Evolutionary conservation across 306 rosid genomes (phyloP), one percentile per base, ranked within the genome.

Genomic region (Rubus parviflorus): DNA sequence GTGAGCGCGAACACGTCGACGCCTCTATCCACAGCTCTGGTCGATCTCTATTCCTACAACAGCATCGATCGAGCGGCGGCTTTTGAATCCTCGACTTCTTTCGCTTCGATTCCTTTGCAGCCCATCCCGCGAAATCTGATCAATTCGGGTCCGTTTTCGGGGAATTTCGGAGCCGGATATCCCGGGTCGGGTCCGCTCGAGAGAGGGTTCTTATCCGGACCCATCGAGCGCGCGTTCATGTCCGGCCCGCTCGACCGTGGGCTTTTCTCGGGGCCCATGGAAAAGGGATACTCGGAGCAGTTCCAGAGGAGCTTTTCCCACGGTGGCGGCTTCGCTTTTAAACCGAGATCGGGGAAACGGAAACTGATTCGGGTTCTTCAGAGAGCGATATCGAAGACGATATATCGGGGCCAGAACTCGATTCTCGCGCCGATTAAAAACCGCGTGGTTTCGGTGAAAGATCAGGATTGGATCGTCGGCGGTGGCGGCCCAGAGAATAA

Each of bases 1-100:
- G 97, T 96, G 41, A 96, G 99, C 78, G 99, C 99, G 22, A 96
- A 96, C 89, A 88, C 99, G 0, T 91, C 96, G 2, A 96, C 99
- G 2, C 99, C 99, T 66, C 89, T 92, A 3, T 96, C 99, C 3
- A 96, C 99, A 1, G 78, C 97, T 41, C 75, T 91, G 14, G 60
- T 92, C 42, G 98, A 96, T 72, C 75, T 91, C 8, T 92, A 96
- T 83, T 92, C 99, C 0, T 91, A 89, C 69, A 86, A 83, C 40
- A 79, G 87, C 76, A 78, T 89, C 46, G 99, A 96, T 64, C 85
- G 99, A 30, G 99, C 99, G 0, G 96, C 98, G 14, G 94, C 98
- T 16, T 96, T 96, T 23, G 98, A 96, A 80, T 89, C 96, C 63
- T 96, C 99, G 8, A 91, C 89, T 15, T 92, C 98, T 7, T 96